Conservation (phyloP, 2,329 filamentous ascomycete genomes). For the Aspergillus transmontanensis region DNA sequence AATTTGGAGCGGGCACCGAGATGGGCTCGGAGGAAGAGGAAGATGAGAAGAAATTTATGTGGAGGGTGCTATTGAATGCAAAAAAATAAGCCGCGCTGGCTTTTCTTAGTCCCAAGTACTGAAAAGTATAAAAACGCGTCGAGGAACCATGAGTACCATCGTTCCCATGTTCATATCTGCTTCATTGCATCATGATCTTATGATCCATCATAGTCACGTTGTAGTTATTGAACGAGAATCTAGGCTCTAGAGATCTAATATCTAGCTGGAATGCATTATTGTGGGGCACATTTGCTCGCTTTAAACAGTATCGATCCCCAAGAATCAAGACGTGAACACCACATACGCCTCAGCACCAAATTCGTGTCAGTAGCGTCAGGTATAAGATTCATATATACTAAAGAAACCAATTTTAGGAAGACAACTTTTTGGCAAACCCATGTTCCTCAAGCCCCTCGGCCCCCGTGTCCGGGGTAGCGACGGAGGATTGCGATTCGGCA, state of each 20-base stretch:
- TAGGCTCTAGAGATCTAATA: neutral
- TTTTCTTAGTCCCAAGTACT: neutral
- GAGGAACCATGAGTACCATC: neutral
- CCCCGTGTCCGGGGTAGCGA: slow-evolving; percentile 54
- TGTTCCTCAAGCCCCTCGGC: slow-evolving; percentile 57
- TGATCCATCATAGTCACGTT: neutral
- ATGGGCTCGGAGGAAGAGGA: slow-evolving; percentile 41
- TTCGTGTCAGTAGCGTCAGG: neutral
- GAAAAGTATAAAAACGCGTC: neutral
- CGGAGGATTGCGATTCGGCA: slow-evolving; percentile 53
- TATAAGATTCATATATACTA: slow-evolving; percentile 1
- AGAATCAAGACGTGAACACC: neutral
- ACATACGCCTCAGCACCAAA: slow-evolving; percentile 1
- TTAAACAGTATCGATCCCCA: neutral
- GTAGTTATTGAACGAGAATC: neutral
- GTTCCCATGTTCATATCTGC: neutral
- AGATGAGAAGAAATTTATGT: slow-evolving; percentile 43
- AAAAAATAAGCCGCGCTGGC: slow-evolving; percentile 11
- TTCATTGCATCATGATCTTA: neutral
- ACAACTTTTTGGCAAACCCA: slow-evolving; percentile 56
- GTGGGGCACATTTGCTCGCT: neutral
- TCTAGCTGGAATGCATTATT: neutral
- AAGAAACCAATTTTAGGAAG: slow-evolving; percentile 2
- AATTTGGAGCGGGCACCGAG: slow-evolving; percentile 46
- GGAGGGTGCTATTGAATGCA: slow-evolving; percentile 40